A percentile compares a stretch with the other conserved stretches of the same genome.
Evolutionary conservation across 352 stramenopile species (phyloP).

Genomic region (Globisporangium ultimum): DNA sequence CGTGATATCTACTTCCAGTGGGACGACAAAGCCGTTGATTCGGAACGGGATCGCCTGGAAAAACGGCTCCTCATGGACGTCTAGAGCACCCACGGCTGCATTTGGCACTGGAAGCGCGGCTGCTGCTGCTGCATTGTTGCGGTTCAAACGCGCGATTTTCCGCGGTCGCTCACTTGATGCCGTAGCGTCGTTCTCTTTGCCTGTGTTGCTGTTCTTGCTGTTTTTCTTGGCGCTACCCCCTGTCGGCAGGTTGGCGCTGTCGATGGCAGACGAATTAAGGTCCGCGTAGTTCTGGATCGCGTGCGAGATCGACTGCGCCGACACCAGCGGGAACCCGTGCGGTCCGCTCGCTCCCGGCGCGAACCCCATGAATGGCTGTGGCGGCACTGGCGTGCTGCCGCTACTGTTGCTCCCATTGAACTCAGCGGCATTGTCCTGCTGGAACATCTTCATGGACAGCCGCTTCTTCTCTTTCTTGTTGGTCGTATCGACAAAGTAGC

Average conservation of each 20-base stretch:
- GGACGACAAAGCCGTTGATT: constrained; percentile 71
- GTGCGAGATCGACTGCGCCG: constrained; percentile 12
- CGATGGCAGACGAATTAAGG: constrained; percentile 24
- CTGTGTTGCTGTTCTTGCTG: constrained; percentile 26
- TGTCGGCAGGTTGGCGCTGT: constrained; percentile 11
- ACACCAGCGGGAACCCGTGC: constrained; percentile 29
- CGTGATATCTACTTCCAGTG: constrained; percentile 63
- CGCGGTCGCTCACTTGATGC: constrained; percentile 34
- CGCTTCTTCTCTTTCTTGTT: constrained; percentile 65
- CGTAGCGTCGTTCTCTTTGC: constrained; percentile 9
- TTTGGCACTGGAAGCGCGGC: background rate
- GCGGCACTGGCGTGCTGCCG: constrained; percentile 15
- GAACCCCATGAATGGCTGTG: constrained; percentile 27
- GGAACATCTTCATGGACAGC: constrained; percentile 63
- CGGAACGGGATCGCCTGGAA: constrained; percentile 67
- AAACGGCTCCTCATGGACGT: constrained; percentile 34
- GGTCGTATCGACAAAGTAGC: constrained; percentile 72
- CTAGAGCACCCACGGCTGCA: constrained; percentile 17
- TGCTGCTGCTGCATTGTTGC: constrained; percentile 7
- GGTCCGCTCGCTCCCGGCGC: background rate
- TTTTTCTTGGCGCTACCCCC: constrained; percentile 13
- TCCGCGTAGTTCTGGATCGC: constrained; percentile 43
- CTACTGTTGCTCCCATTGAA: constrained; percentile 16
- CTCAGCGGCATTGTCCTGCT: constrained; percentile 18
- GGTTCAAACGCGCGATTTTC: constrained; percentile 31